Evolutionary conservation across 495 filamentous ascomycete genomes (phyloP), one percentile per base, ranked within the genome.

Genomic region (Barbatosphaeria neglecta): DNA sequence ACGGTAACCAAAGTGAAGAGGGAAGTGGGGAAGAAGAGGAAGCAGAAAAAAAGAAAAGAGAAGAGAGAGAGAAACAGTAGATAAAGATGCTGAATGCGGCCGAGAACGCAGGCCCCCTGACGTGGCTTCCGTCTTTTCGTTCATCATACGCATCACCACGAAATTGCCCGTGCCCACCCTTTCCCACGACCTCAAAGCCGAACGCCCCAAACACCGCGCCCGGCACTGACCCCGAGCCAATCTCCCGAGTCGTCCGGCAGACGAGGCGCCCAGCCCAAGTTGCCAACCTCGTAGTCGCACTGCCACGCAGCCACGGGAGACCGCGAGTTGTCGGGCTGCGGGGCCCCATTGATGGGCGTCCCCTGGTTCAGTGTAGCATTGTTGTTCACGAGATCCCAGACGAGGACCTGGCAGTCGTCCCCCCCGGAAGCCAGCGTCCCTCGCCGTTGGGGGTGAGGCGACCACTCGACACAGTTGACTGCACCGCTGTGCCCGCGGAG

Each of bases 381-480:
- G 45, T 81, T 71, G 60, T 84, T 90, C 33, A 95, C 70, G 2
- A 98, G 70, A 60, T 99, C 93, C 92, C 92, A 99, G 19, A 96
- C 72, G 13, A 96, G 73, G 2, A 97, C 92, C 39, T 87, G 74
- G 45, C 78, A 86, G 61, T 99, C 92, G 51, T 99, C 92, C 15
- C 78, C 93, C 43, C 92, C 92, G 1, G 88, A 94, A 4, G 90
- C 93, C 8, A 99, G 76, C 37, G 86, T 81, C 11, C 93, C 92
- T 52, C 92, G 74, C 39, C 88, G 78, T 43, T 78, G 79, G 0
- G 90, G 78, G 43, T 78, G 79, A 0, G 90, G 92, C 2, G 86
- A 90, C 92, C 92, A 98, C 67, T 98, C 92, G 47, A 96, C 83
- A 55, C 84, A 90, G 61, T 90, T 97, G 35, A 99, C 72, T 15